These are phyloP conservation scores for Euphorbia neoarborescens DNA, from an alignment of 441 rosid species.

Conservation along the genomic window DNA sequence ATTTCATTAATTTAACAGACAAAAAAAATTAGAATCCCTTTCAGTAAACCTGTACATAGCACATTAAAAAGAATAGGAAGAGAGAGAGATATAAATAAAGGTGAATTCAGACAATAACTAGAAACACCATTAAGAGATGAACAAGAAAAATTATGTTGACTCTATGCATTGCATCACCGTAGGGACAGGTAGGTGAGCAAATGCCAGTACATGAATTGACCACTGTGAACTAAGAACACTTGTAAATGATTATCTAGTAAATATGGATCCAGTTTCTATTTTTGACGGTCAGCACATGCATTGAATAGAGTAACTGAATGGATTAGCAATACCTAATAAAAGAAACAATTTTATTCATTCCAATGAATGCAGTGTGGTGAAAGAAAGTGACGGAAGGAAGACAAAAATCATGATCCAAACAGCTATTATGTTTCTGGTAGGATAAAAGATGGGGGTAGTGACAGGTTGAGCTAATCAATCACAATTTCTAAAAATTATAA, in stretches of 20 bases:
- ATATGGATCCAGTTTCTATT: neutral
- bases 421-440: neutral
- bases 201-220: neutral
- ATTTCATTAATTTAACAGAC: conserved; percentile 22
- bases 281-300: neutral
- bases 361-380: neutral
- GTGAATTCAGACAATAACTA: neutral
- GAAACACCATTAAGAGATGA: neutral
- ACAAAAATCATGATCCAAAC: conserved; percentile 4
- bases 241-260: neutral
- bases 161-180: too few relatives aligned
- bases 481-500: conserved; percentile 1
- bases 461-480: neutral
- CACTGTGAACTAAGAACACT: neutral
- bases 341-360: neutral
- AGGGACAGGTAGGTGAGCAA: neutral
- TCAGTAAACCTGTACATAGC: neutral
- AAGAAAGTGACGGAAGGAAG: neutral
- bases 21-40: conserved; percentile 15
- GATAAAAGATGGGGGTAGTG: neutral
- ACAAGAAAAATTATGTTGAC: neutral
- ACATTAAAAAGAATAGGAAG: neutral
- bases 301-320: neutral
- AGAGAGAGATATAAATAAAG: neutral
- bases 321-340: neutral